Base-by-base conservation (phyloP, 2,329 filamentous ascomycete species). In the Ceratocystis cacaofunesta region DNA sequence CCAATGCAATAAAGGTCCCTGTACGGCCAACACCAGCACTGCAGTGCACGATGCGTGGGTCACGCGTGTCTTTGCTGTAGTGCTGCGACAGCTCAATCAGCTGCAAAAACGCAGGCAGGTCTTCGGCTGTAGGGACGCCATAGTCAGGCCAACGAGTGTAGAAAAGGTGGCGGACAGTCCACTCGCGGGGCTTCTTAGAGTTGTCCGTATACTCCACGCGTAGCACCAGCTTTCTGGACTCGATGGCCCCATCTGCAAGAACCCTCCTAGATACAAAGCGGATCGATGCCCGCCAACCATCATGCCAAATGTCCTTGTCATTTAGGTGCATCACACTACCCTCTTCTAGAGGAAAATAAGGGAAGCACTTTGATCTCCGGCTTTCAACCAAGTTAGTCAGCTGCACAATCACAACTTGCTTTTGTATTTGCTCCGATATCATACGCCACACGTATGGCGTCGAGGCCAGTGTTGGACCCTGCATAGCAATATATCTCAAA, bases 1-100 rank as follows among this genome's bases (percentile, higher is more conserved):
- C 94, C n/a, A 99, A 82, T 1, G 90, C 88, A 71, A 99, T 96
- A 73, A 97, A 99, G 0, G 94, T 97, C 43, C 94, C 94, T 6
- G 89, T 95, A 65, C 94, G 85, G 12, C 94, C 94, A 15, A 99
- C 92, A 48, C 94, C 94, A 6, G 94, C 94, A 72, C 90, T 95
- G 77, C 89, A 92, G 75, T 92, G 88, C 10, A 91, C 82, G 67
- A 97, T 86, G 65, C 92, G 86, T 3, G 92, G 89, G 71, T 78
- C 76, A 6, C 76, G 76, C 7, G 57, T 22, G 1, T 77, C 76
- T 44, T 81, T 82, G 72, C 81, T 82, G 69, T 75, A 73, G 68
- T 82, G 77, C 25, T 82, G 79, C 1, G 87, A 89, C 1, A 90
- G 78, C 7, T 79, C 78, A 79, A 92, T 85, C 5, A 92, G 79